Conservation (phyloP, 495 filamentous ascomycete species). For the Pseudoneurospora amorphoporcata region DNA sequence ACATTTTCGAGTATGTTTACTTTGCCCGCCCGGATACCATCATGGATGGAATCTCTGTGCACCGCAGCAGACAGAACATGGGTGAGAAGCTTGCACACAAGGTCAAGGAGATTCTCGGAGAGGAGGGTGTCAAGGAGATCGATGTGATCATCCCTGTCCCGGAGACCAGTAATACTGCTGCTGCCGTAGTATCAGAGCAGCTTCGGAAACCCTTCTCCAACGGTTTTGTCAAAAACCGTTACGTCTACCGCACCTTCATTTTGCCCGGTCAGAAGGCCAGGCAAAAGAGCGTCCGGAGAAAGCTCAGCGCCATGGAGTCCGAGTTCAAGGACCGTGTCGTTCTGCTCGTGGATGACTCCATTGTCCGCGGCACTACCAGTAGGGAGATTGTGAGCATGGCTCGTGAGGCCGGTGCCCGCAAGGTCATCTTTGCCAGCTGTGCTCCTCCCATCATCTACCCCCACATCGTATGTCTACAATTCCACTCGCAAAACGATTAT, state of each 20-base stretch:
- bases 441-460: slow-evolving; percentile 70
- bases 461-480: slow-evolving; percentile 28
- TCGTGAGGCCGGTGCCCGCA: slow-evolving; percentile 77
- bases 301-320: slow-evolving; percentile 74
- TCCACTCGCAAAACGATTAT: not conserved
- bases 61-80: slow-evolving; percentile 86
- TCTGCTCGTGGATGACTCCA: slow-evolving; percentile 83
- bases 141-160: slow-evolving; percentile 51
- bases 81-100: slow-evolving; percentile 76
- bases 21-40: slow-evolving; percentile 82
- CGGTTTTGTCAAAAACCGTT: slow-evolving; percentile 81
- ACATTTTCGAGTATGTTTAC: slow-evolving; percentile 89
- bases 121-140: slow-evolving; percentile 69
- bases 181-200: slow-evolving; percentile 64
- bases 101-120: slow-evolving; percentile 60
- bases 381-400: slow-evolving; percentile 93
- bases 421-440: slow-evolving; percentile 84
- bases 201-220: slow-evolving; percentile 71
- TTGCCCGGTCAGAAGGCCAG: slow-evolving; percentile 81
- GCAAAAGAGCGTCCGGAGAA: slow-evolving; percentile 67
- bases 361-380: slow-evolving; percentile 86
- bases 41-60: slow-evolving; percentile 89
- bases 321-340: slow-evolving; percentile 83
- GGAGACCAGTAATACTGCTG: slow-evolving; percentile 58
- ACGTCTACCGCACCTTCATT: slow-evolving; percentile 94